phyloP scores from a whole-genome alignment of 1,284 basidiomycete species.

The Cutaneotrichosporon sp. region DNA sequence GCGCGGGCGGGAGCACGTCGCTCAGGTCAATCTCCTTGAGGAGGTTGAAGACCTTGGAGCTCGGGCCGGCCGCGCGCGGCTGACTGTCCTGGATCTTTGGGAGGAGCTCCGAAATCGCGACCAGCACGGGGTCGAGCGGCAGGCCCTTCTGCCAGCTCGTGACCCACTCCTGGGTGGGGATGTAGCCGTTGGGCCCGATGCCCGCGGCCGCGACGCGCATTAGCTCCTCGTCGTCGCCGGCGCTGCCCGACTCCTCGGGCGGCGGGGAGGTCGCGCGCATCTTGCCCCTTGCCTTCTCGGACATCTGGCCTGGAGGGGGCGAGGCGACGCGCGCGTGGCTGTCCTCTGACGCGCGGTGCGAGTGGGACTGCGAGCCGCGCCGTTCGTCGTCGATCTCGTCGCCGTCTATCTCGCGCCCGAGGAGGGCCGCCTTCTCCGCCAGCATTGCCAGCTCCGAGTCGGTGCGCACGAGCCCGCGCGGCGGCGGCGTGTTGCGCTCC shows the following conservation, averaged over 20 bases:
- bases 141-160: conserved; percentile 55
- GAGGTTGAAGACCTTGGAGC: conserved; percentile 63
- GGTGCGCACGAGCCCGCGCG: conserved; percentile 29
- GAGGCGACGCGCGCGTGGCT: neutral
- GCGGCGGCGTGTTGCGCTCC: conserved; percentile 9
- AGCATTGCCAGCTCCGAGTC: conserved; percentile 48
- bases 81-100: conserved; percentile 83
- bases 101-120: conserved; percentile 79
- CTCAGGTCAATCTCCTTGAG: conserved; percentile 63
- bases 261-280: conserved; percentile 59
- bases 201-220: conserved; percentile 66
- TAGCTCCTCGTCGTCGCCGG: conserved; percentile 62
- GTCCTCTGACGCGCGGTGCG: conserved; percentile 9
- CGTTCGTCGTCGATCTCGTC: conserved; percentile 24
- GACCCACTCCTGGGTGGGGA: conserved; percentile 94
- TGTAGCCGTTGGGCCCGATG: conserved; percentile 81
- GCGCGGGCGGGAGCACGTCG: conserved; percentile 71
- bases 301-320: conserved; percentile 54
- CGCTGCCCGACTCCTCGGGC: neutral
- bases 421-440: conserved; percentile 49
- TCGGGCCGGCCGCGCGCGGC: conserved; percentile 41
- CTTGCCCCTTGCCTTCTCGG: conserved; percentile 86
- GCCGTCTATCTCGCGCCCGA: conserved; percentile 36
- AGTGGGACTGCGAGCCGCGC: conserved; percentile 3
- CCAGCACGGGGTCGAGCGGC: conserved; percentile 79